Conservation (phyloP, 345 rosid genomes). For the Heritiera fomes region DNA sequence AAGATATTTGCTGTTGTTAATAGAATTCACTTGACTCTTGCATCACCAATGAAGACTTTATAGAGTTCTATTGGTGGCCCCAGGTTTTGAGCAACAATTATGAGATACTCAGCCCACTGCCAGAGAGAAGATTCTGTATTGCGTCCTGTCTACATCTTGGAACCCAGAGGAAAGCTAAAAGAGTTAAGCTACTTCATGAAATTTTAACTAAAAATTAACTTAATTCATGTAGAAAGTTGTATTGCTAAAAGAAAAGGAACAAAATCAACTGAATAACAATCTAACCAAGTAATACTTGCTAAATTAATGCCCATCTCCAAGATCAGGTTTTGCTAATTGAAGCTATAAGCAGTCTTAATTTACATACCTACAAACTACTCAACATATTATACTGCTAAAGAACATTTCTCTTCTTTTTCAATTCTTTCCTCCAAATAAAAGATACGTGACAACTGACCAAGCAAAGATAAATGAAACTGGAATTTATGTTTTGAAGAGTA, state of each 20-base stretch:
- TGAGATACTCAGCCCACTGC: slow-evolving; percentile 12
- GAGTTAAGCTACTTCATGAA: not conserved
- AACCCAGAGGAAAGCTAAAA: slow-evolving; percentile 16
- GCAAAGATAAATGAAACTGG: not conserved
- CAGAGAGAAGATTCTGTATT: not conserved
- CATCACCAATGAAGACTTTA: not conserved
- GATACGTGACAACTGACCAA: not conserved
- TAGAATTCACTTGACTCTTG: slow-evolving; percentile 3
- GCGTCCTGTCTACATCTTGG: slow-evolving; percentile 9
- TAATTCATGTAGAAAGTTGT: not conserved
- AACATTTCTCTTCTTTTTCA: not conserved
- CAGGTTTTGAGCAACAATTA: not conserved
- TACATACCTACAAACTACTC: not conserved
- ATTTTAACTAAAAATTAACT: not conserved
- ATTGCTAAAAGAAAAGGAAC: not conserved
- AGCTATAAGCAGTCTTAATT: not conserved
- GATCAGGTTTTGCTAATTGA: not conserved
- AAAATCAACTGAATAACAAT: slow-evolving; percentile 5
- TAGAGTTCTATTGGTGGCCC: not conserved
- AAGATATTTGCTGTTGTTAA: not conserved
- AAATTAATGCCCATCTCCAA: not conserved
- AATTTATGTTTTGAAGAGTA: not conserved
- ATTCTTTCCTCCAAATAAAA: not conserved
- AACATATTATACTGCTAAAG: not conserved
- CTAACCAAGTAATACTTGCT: slow-evolving; percentile 5